Percentiles rank a stretch among this genome's conserved stretches.
These are phyloP conservation scores for maize (Zea mays) DNA, from an alignment of 176 grass and related monocot species.

Conservation along the genomic window DNA sequence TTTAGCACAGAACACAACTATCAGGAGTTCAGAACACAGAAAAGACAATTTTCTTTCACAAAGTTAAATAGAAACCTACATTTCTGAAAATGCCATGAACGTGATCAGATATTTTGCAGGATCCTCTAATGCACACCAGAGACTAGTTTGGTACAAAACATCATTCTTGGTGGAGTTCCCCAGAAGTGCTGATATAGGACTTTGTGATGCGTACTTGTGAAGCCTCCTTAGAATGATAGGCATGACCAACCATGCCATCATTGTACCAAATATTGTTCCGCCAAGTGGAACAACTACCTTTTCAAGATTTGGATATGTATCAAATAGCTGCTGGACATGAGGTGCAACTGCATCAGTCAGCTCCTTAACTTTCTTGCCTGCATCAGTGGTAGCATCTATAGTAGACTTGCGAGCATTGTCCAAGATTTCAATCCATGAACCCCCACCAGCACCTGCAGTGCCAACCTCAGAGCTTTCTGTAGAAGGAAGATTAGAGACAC, in stretches of 20 bases:
- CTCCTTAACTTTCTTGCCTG: slow-evolving; percentile 69
- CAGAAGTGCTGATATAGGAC: slow-evolving; percentile 59
- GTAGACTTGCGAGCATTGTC: slow-evolving; percentile 57
- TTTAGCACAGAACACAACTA: background rate
- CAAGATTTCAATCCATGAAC: slow-evolving; percentile 58
- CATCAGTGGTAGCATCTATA: slow-evolving; percentile 49
- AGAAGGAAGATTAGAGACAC: slow-evolving; percentile 44
- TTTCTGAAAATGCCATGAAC: slow-evolving; percentile 94
- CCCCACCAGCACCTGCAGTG: slow-evolving; percentile 33
- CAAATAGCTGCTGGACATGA: slow-evolving; percentile 67
- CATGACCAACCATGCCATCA: slow-evolving; percentile 89
- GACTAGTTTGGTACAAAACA: slow-evolving; percentile 71
- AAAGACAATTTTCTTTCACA: background rate
- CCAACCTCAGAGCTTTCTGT: slow-evolving; percentile 38
- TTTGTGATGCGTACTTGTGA: slow-evolving; percentile 74
- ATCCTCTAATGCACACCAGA: slow-evolving; percentile 91
- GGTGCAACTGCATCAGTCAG: slow-evolving; percentile 57
- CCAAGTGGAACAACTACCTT: slow-evolving; percentile 75
- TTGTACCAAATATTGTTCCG: slow-evolving; percentile 64
- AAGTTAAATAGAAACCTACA: slow-evolving; percentile 54
- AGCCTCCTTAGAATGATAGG: slow-evolving; percentile 73
- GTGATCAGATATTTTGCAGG: slow-evolving; percentile 94
- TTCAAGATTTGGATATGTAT: slow-evolving; percentile 73
- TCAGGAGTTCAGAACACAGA: background rate
- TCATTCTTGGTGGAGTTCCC: slow-evolving; percentile 48